Conservation (phyloP, 1,284 basidiomycete genomes). For the Leucoagaricus sp. region DNA sequence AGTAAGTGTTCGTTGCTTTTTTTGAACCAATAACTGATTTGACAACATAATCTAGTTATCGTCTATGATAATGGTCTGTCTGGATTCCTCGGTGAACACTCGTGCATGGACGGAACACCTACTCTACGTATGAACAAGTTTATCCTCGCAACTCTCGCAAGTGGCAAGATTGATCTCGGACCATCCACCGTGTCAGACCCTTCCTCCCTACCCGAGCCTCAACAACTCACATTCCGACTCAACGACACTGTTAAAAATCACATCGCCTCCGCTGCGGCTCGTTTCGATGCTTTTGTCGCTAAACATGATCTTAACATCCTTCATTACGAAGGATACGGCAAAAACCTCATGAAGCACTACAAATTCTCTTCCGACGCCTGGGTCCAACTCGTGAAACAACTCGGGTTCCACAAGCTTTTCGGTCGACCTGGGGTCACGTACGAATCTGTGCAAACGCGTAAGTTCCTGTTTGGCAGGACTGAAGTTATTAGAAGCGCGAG, state of each 20-base stretch:
- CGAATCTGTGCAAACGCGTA: conserved; percentile 94
- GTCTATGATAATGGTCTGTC: conserved; percentile 93
- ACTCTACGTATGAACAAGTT: conserved; percentile 97
- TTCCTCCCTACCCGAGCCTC: conserved; percentile 53
- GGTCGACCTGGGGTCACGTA: conserved; percentile 85
- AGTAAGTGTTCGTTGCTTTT: conserved; percentile 49
- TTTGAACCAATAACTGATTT: not conserved
- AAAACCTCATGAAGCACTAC: conserved; percentile 86
- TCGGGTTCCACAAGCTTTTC: conserved; percentile 90
- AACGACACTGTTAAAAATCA: conserved; percentile 59
- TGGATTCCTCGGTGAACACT: conserved; percentile 90
- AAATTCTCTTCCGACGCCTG: conserved; percentile 93
- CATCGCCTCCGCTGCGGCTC: conserved; percentile 55
- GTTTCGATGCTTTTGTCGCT: conserved; percentile 79
- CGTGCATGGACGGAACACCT: conserved; percentile 95
- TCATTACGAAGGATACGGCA: conserved; percentile 93
- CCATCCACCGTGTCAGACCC: conserved; percentile 40
- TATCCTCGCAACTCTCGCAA: conserved; percentile 76
- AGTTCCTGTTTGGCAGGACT: conserved; percentile 89
- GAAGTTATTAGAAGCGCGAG: conserved; percentile 92
- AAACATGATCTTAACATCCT: conserved; percentile 84
- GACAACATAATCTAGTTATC: conserved; percentile 58
- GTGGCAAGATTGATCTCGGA: conserved; percentile 77
- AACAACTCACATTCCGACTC: conserved; percentile 75
- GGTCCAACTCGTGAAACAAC: conserved; percentile 94